Conservation (phyloP, 176 grass and related monocot genomes). For the Alloteropsis semialata region DNA sequence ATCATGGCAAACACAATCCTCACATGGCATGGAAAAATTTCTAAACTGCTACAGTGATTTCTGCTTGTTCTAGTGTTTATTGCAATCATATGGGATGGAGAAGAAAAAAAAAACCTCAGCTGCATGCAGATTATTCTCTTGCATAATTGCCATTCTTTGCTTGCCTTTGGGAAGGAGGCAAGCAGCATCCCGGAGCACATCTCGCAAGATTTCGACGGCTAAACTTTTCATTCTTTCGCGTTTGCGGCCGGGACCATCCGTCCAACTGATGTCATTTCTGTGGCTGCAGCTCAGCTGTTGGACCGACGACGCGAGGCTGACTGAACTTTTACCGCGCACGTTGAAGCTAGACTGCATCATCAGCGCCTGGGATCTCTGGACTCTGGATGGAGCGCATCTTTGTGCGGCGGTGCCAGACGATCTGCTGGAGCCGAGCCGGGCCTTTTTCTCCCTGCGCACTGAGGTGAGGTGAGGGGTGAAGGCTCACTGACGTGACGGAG, state of each 20-base stretch:
- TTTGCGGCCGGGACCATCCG: background rate
- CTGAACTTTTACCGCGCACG: constrained; percentile 1
- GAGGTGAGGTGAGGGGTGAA: background rate
- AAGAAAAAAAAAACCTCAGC: background rate
- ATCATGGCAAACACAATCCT: background rate
- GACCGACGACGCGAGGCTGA: background rate
- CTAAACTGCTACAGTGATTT: background rate
- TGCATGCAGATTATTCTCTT: background rate
- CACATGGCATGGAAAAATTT: background rate
- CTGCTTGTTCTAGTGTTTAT: background rate
- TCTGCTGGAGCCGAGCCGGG: background rate
- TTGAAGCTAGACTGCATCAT: background rate
- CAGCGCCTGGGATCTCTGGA: constrained; percentile 5
- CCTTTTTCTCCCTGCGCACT: background rate
- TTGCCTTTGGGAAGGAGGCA: constrained; percentile 19
- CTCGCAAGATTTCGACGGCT: background rate
- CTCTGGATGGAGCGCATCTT: constrained; percentile 4
- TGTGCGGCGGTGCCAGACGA: constrained; percentile 4
- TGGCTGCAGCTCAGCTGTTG: background rate
- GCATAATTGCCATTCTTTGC: background rate
- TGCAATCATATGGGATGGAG: background rate
- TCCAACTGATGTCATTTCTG: constrained; percentile 9
- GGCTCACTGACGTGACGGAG: constrained; percentile 27
- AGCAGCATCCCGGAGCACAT: background rate
- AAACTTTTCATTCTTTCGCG: background rate